Percentiles rank a stretch among this genome's conserved stretches.
These are phyloP conservation scores for Candida tammaniensis DNA, from an alignment of 805 yeast species.

Conservation along the genomic window DNA sequence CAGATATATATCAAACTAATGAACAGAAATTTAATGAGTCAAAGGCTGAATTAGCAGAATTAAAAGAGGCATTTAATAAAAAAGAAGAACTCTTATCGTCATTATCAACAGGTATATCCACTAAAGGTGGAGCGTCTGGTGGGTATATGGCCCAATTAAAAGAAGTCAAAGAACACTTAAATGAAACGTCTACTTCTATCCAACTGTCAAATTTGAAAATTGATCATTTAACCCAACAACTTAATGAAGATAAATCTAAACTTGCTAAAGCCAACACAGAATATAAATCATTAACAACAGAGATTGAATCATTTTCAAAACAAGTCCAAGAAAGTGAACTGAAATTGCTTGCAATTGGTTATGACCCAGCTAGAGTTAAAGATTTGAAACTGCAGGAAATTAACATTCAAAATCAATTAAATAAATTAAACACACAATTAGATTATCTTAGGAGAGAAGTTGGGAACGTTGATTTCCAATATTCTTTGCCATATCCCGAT, in stretches of 20 bases:
- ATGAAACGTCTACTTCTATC: slow-evolving; percentile 51
- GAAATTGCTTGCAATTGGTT: slow-evolving; percentile 52
- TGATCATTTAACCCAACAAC: slow-evolving; percentile 53
- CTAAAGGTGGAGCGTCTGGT: slow-evolving; percentile 69
- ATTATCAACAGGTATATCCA: slow-evolving; percentile 84
- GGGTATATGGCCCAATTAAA: slow-evolving; percentile 76
- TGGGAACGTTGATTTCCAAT: slow-evolving; percentile 74
- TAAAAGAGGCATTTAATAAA: slow-evolving; percentile 48
- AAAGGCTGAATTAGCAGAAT: slow-evolving; percentile 39
- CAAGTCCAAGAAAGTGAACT: slow-evolving; percentile 37
- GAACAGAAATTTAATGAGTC: slow-evolving; percentile 46
- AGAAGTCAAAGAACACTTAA: slow-evolving; percentile 54
- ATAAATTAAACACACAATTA: slow-evolving; percentile 43
- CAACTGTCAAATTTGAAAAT: slow-evolving; percentile 61
- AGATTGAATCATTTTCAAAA: slow-evolving; percentile 41
- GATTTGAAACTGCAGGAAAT: slow-evolving; percentile 47
- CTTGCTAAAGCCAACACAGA: slow-evolving; percentile 53
- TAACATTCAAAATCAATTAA: slow-evolving; percentile 41
- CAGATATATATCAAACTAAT: slow-evolving; percentile 33
- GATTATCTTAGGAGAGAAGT: slow-evolving; percentile 60
- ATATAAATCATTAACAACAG: slow-evolving; percentile 36
- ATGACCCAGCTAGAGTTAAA: slow-evolving; percentile 44
- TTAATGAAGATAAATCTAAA: slow-evolving; percentile 46
- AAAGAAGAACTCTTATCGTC: slow-evolving; percentile 82
- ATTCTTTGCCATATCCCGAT: slow-evolving; percentile 58